Conservation (phyloP, 257 asterid genomes). For the Nicotiana noctiflora region DNA sequence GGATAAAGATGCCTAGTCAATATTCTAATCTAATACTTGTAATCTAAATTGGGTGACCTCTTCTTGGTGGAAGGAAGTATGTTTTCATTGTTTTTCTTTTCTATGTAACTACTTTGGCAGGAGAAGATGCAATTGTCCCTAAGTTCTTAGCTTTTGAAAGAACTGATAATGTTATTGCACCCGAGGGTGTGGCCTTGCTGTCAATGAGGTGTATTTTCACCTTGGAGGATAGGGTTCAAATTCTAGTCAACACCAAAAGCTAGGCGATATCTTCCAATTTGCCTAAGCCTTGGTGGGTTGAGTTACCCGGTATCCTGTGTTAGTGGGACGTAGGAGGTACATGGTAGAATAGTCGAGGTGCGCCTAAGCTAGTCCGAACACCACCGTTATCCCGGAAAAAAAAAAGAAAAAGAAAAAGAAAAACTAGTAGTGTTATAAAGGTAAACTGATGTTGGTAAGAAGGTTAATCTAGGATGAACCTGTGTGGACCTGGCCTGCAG, state of each 20-base stretch:
- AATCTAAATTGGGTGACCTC: not conserved
- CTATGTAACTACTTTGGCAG: conserved; percentile 1
- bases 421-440: not conserved
- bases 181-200: not conserved
- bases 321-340: not conserved
- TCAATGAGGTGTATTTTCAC: not conserved
- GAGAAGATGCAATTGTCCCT: not conserved
- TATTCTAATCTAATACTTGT: not conserved
- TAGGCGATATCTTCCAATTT: not conserved
- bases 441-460: not conserved
- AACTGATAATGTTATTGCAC: not conserved
- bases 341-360: not conserved
- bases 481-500: not conserved
- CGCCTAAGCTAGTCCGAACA: not conserved
- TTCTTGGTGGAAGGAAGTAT: not conserved
- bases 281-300: not conserved
- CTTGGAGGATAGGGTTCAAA: not conserved
- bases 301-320: not conserved
- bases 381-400: not conserved
- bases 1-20: not conserved
- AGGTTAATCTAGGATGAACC: not conserved
- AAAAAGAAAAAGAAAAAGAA: not conserved
- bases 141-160: not conserved
- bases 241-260: not conserved
- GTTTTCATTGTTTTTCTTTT: not conserved